Evolutionary conservation across 1,139 yeast species (phyloP).

Genomic region (Zygotorulaspora mrakii): DNA sequence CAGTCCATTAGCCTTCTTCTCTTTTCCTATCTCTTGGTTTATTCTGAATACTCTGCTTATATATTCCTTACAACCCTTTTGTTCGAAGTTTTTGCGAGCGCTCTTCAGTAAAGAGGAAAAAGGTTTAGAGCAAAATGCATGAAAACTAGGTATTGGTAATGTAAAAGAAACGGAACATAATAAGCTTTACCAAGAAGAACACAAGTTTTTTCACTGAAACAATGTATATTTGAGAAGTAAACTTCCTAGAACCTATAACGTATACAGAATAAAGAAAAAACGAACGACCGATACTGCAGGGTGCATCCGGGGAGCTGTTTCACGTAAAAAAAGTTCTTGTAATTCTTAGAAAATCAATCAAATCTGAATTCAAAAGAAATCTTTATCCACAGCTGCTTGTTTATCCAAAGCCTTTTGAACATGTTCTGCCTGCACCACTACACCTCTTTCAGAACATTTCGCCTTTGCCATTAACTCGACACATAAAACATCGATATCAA

Average conservation of each 20-base stretch:
- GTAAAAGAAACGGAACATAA: too few relatives aligned
- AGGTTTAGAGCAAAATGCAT: not conserved
- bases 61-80: not conserved
- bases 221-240: too few relatives aligned
- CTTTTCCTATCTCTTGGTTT: too few relatives aligned
- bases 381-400: conserved; percentile 18
- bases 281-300: too few relatives aligned
- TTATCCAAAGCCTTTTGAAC: conserved; percentile 58
- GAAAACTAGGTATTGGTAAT: too few relatives aligned
- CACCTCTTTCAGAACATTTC: conserved; percentile 92
- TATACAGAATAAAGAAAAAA: too few relatives aligned
- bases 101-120: not conserved
- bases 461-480: conserved; percentile 84
- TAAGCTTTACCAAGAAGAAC: too few relatives aligned
- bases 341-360: not conserved
- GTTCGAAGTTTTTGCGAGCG: not conserved
- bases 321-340: not conserved
- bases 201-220: too few relatives aligned
- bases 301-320: too few relatives aligned
- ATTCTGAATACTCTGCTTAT: not conserved
- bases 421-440: conserved; percentile 74
- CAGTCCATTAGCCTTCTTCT: too few relatives aligned
- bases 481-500: conserved; percentile 93
- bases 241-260: too few relatives aligned
- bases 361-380: not conserved